Conservation (phyloP, 129 eudicot genomes). For the Chrysanthemum seticuspe region DNA sequence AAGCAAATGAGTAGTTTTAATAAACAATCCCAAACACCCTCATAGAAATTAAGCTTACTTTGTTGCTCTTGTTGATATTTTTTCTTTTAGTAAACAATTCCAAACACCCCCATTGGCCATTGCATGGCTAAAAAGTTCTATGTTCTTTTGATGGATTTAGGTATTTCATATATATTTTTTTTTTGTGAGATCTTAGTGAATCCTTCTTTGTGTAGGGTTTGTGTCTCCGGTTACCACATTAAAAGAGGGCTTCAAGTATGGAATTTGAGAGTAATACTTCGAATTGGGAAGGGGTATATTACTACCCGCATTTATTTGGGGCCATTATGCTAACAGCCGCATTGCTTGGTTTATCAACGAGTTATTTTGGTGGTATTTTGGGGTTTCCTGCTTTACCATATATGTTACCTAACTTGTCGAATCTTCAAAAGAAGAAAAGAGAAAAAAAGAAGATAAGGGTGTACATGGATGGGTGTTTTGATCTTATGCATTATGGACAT, state of each 20-base stretch:
- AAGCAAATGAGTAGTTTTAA: no score
- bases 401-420: slow-evolving; percentile 36
- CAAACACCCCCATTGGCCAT: not conserved
- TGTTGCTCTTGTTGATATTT: not conserved
- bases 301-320: slow-evolving; percentile 75
- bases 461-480: slow-evolving; percentile 41
- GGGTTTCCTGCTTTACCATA: slow-evolving; percentile 45
- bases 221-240: slow-evolving; percentile 58
- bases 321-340: slow-evolving; percentile 82
- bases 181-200: not conserved
- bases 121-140: not conserved
- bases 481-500: slow-evolving; percentile 41
- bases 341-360: slow-evolving; percentile 73
- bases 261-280: slow-evolving; percentile 66
- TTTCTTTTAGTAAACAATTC: not conserved
- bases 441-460: slow-evolving; percentile 38
- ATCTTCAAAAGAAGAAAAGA: slow-evolving; percentile 29
- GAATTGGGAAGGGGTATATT: slow-evolving; percentile 72
- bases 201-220: slow-evolving; percentile 41
- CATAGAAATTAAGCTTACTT: no score
- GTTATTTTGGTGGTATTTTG: slow-evolving; percentile 64
- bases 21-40: no score
- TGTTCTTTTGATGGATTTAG: not conserved
- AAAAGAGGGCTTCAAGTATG: slow-evolving; percentile 39
- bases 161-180: not conserved